phyloP scores from a whole-genome alignment of 2,329 filamentous ascomycete genomes.

The Verticillium albo-atrum region DNA sequence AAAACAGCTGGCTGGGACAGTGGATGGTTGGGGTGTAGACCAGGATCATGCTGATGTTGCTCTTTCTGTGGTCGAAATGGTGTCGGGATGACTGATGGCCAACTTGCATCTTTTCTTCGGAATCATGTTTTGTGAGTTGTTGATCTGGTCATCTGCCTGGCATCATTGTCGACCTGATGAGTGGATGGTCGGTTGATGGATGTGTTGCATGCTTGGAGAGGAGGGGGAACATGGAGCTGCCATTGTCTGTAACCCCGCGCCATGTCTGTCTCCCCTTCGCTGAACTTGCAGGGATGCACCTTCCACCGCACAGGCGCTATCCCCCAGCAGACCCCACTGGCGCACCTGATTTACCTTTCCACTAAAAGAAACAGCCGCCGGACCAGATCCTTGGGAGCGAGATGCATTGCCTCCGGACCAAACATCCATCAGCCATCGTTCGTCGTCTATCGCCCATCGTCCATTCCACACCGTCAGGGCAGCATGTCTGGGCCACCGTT shows the following conservation, averaged over 20 bases:
- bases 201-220: too few species aligned
- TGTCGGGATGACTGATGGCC: too few species aligned
- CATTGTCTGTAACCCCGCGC: neutral
- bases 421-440: neutral
- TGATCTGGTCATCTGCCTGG: too few species aligned
- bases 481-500: neutral
- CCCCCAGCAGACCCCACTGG: neutral
- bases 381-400: constrained; percentile 4
- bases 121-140: neutral
- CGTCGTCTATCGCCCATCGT: neutral
- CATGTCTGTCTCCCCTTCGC: neutral
- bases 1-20: constrained; percentile 3
- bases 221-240: neutral
- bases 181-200: too few species aligned
- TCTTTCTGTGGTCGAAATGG: neutral
- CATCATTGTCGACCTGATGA: too few species aligned
- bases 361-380: neutral
- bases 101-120: too few species aligned
- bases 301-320: neutral
- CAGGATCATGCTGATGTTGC: neutral
- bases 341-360: constrained; percentile 16
- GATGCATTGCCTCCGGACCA: neutral
- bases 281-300: neutral
- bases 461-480: neutral
- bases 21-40: neutral